Base-by-base conservation (phyloP, 345 rosid species). In the Odontarrhena argentea region DNA sequence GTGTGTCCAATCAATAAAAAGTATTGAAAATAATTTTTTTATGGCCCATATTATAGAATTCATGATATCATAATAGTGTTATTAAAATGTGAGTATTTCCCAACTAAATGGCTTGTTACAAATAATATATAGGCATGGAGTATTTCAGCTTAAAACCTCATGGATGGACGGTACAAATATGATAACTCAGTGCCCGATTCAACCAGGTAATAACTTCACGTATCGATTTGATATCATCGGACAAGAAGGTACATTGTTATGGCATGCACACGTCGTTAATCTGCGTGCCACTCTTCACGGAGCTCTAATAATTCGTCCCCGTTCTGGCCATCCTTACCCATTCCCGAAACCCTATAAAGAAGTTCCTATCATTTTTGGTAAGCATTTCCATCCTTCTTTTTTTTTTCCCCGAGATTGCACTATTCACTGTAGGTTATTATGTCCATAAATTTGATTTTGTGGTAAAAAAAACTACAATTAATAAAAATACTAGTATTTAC, bases 51-150 rank as follows among this genome's bases (percentile, higher is more conserved):
- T n/a, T n/a, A n/a, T n/a, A n/a, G n/a, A n/a, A n/a, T n/a, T n/a
- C n/a, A n/a, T n/a, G n/a, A n/a, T n/a, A n/a, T n/a, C n/a, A n/a
- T n/a, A n/a, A n/a, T n/a, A n/a, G n/a, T n/a, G n/a, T n/a, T n/a
- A n/a, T n/a, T n/a, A n/a, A n/a, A n/a, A n/a, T n/a, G n/a, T n/a
- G n/a, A n/a, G n/a, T n/a, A n/a, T n/a, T n/a, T n/a, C n/a, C n/a
- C n/a, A n/a, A n/a, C n/a, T n/a, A n/a, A n/a, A n/a, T n/a, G n/a
- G n/a, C n/a, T n/a, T n/a, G n/a, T n/a, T n/a, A n/a, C n/a, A n/a
- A n/a, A n/a, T n/a, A n/a, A n/a, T n/a, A 18, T 8, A n/a, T 68
- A 81, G 82, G 84, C 84, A 81, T 69, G 84, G 80, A 30, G 55
- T 81, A 6, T 55, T 71, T 55, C 84, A 81, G 15, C 7, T 65